Base-by-base conservation (phyloP, 371 early-diverging fungal species). In the Mycotypha africana region DNA sequence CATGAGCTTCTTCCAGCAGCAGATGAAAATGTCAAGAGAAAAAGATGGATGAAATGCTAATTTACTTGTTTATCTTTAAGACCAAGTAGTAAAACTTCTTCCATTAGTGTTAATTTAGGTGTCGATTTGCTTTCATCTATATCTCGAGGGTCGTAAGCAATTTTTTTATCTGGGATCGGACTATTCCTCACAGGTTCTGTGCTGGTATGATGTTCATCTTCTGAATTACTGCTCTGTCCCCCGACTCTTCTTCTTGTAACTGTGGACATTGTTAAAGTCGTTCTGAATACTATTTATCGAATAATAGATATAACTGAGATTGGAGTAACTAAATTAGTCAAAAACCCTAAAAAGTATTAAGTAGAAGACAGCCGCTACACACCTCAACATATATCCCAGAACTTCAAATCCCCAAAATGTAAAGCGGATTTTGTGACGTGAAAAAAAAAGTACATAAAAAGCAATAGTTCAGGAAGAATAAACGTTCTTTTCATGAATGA, bases 41-140 rank as follows among this genome's bases (percentile, higher is more conserved):
- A 31, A 46, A 26, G 15, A 46, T 28, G 11, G 10, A 26, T 0
- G 32, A 38, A 11, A 32, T 12, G n/a, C 15, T 17, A 11, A 48
- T 38, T 49, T 68, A 87, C 93, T 79, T 93, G 91, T 53, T 84
- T 84, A 62, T 97, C 97, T 67, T 96, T 97, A 36, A 95, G 73
- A 8, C 97, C 97, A 42, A 97, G 62, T 47, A 97, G 71, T 45
- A 96, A 65, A 9, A 96, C 84, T 54, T 97, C 95, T 58, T 97
- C 97, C 85, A 97, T 83, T 16, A 97, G 63, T 3, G 95, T 95
- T 35, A 97, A 65, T 62, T 74, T 65, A 5, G 90, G 90, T 33
- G 72, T 74, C 22, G 73, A 68, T 56, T 81, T 84, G 37, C 74
- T 70, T 50, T 86, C 78, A 49, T 81, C 79, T 40, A 77, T 63